Base-by-base conservation (phyloP, 345 rosid species). In the Heritiera littoralis region DNA sequence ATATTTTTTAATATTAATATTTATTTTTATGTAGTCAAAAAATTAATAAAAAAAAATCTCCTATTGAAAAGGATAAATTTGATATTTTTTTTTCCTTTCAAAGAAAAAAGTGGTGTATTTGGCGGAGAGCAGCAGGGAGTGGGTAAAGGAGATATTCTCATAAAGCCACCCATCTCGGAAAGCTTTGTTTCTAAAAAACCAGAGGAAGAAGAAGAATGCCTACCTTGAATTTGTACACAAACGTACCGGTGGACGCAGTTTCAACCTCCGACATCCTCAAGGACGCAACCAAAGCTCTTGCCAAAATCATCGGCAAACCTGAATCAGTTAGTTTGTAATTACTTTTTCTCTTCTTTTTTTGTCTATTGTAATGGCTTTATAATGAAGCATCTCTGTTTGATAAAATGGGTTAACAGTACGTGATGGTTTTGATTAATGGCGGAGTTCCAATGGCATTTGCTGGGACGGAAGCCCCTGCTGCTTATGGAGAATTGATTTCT, bases 251-350 rank as follows among this genome's bases (percentile, higher is more conserved):
- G 35, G 99, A 96, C 74, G 79, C 97, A 6, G 98, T 94, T n/a
- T 85, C 87, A 2, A 70, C 89, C 83, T 92, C 98, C 40, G 99
- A 96, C 82, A 92, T 94, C 75, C 98, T 96, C 84, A 90, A 83
- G 82, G 99, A 92, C 81, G 95, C 97, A 76, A 94, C 99, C 72
- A 90, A 92, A 69, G 92, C 88, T 66, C 92, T 96, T 67, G 83
- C 98, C 66, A 94, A 92, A 86, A 92, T 90, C 86, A 88, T 96
- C 69, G 98, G 98, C 87, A 94, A 96, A 84, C 95, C 98, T 48
- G 97, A 96, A 90, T 94, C 98, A 41, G 99, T 92, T 86, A 68
- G 65, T 74, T 61, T 70, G 30, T 9, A 41, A 4, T 10, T 58
- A 0, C 14, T 30, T 6, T 43, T 56, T 10, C 13, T 10, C n/a